Evolutionary conservation across 257 asterid genomes (phyloP), one percentile per base, ranked within the genome.

Genomic region (Solanum pinnatisectum): DNA sequence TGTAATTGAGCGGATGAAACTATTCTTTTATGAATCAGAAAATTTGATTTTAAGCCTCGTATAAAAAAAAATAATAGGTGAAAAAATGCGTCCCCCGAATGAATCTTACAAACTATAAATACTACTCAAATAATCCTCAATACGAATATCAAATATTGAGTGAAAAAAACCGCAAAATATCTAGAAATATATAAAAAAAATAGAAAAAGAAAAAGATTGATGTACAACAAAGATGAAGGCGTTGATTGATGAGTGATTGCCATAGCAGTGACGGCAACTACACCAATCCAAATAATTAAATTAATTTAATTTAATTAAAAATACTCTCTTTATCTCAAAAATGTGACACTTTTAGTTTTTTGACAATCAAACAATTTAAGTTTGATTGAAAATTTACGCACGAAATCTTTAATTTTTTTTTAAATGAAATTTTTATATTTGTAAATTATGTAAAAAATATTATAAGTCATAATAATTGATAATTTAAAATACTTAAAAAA

Each of bases 191-290:
- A 46, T 13, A 46, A 13, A 16, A 30, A 30, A 30, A 30, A n/a
- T n/a, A 30, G 30, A 30, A 30, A 44, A 46, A 46, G 56, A n/a
- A 44, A 15, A 9, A 0, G 42, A 81, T 79, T 79, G 42, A 78
- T 22, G 30, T 44, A 44, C 67, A 42, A 8, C 4, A 82, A 70
- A 22, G 30, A 73, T 8, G 25, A 16, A 30, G 70, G 86, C 86
- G 44, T 82, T 82, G 86, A 82, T 82, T 49, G 86, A 82, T 82
- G 86, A 82, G 27, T 8, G 72, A 84, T 85, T 88, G 92, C 81
- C 89, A 86, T 87, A 42, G 87, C n/a, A 86, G 87, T 74, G 90
- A 88, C 89, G 92, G 92, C 90, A 88, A 63, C 70, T 49, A 32
- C 12, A 49, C 30, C 85, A 15, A 79, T 27, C 27, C 27, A 8